phyloP scores from a whole-genome alignment of 78 protist species.

The Creolimax fragrantissima region DNA sequence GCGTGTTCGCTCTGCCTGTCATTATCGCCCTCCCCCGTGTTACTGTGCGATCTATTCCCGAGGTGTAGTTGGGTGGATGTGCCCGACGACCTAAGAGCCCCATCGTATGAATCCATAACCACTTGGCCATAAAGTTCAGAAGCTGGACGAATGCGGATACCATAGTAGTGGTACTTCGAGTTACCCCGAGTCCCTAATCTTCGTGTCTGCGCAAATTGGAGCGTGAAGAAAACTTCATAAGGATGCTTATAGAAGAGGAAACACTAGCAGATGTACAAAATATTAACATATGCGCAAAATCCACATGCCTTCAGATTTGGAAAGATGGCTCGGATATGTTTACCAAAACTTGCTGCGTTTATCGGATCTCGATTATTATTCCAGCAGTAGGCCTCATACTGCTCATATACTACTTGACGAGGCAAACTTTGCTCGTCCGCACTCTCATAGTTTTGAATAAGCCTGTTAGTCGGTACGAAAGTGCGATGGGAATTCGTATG shows the following conservation, averaged over 20 bases:
- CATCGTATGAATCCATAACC: not conserved
- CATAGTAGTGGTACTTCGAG: constrained; percentile 43
- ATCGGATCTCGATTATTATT: not conserved
- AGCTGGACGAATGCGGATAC: constrained; percentile 15
- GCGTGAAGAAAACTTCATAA: too few relatives aligned
- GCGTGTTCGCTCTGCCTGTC: too few relatives aligned
- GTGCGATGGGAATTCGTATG: too few relatives aligned
- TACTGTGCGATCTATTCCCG: too few relatives aligned
- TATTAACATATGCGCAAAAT: not conserved
- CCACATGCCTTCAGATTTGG: constrained; percentile 15
- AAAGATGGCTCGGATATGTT: constrained; percentile 35
- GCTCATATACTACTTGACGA: not conserved
- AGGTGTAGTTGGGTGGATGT: too few relatives aligned
- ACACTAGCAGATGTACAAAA: too few relatives aligned
- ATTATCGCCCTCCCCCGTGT: too few relatives aligned
- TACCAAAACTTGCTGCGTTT: constrained; percentile 40
- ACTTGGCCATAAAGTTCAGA: not conserved
- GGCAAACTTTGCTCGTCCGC: constrained; percentile 6
- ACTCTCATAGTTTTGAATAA: not conserved
- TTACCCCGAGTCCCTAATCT: constrained; percentile 41
- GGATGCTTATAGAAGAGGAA: too few relatives aligned
- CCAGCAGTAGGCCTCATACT: not conserved
- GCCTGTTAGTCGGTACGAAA: not conserved
- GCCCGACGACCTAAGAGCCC: too few relatives aligned
- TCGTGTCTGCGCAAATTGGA: too few relatives aligned